Conservation (phyloP, 441 rosid species). For the Kokia cookei region DNA sequence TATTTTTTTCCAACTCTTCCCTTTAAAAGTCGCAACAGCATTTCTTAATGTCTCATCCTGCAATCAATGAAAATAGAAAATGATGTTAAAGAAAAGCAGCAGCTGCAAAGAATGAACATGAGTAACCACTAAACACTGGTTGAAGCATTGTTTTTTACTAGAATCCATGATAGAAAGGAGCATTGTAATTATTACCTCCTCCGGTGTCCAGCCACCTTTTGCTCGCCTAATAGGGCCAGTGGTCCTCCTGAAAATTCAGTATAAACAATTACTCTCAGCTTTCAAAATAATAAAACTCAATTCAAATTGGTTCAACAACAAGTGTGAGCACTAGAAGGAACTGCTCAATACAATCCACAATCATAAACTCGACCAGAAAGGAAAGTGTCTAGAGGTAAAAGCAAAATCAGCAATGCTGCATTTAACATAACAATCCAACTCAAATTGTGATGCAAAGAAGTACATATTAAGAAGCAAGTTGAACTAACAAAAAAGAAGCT, state of each 20-base stretch:
- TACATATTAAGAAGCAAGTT: not conserved
- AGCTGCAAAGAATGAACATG: not conserved
- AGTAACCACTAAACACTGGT: not conserved
- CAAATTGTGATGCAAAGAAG: not conserved
- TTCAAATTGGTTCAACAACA: not conserved
- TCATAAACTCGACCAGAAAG: not conserved
- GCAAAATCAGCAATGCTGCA: not conserved
- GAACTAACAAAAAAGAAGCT: not conserved
- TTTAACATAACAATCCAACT: not conserved
- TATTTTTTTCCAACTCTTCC: constrained; percentile 95
- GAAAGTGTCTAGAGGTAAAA: not conserved
- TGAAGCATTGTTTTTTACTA: not conserved
- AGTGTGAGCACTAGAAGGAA: not conserved
- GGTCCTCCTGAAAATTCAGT: constrained; percentile 65
- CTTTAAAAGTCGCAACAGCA: constrained; percentile 73
- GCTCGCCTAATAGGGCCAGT: constrained; percentile 25
- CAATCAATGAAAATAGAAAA: constrained; percentile 10
- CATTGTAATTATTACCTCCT: constrained; percentile 47
- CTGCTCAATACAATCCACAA: not conserved
- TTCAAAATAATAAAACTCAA: not conserved
- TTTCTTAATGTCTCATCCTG: constrained; percentile 92
- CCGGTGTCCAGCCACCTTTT: constrained; percentile 97
- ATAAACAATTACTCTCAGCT: constrained; percentile 6
- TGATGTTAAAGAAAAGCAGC: not conserved
- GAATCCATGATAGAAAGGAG: not conserved